Evolutionary conservation across 495 filamentous ascomycete species (phyloP), one percentile per base, ranked within the genome.

Genomic region (Podospora fimiseda): DNA sequence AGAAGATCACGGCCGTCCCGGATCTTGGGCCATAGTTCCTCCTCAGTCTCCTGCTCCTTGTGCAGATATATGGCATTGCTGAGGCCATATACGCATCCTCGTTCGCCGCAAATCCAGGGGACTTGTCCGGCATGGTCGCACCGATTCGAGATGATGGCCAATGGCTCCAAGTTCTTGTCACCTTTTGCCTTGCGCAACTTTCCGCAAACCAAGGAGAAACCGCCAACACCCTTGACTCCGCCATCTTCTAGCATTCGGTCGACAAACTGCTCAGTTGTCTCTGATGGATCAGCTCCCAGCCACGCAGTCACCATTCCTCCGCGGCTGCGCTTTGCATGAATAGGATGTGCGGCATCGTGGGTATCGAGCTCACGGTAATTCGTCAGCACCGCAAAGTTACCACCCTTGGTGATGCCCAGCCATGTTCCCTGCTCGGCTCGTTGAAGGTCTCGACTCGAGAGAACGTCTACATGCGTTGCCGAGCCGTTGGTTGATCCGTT

Each of bases 101-200:
- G 74, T 15, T 74, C 64, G 2, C 74, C 74, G 9, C 77, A 82
- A 27, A 96, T 81, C 85, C 89, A 89, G 21, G 78, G 78, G 2
- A 87, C 74, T 14, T 81, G 75, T 22, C 84, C 81, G 9, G 71
- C 63, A 47, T 80, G 71, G 2, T 85, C 84, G 39, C 77, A 81
- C n/a, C 93, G 84, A 64, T 98, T 98, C 41, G 87, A 93, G 40
- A 98, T 80, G 54, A 97, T 84, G 16, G 89, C 89, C 43, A 98
- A 64, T 4, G 85, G 84, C 62, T 89, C 80, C 15, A 84, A 62
- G 7, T 67, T 66, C 16, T 69, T 63, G 1, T 48, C 52, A 0
- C 36, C 53, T 21, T 48, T 44, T 15, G 22, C 42, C 7, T 58
- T 60, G 27, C 84, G 80, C 51, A 95, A 67, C 52, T 84, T 80